phyloP scores from a whole-genome alignment of 2,329 filamentous ascomycete genomes.

The Ophiocordyceps polyrhachis-furcata region DNA sequence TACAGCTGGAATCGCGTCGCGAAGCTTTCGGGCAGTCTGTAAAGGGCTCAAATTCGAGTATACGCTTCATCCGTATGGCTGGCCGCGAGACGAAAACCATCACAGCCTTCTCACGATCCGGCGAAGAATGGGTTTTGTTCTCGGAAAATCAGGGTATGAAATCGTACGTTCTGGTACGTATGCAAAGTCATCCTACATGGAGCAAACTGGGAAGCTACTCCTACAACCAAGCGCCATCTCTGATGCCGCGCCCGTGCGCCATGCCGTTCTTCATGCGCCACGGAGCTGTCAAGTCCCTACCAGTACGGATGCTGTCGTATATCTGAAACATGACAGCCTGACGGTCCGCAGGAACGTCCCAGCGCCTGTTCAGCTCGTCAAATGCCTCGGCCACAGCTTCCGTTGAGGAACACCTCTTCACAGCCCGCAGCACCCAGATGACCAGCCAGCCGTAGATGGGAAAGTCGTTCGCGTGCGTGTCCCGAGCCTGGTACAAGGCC shows the following conservation, averaged over 20 bases:
- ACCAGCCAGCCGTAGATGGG: conserved; percentile 42
- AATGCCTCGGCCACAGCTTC: conserved; percentile 36
- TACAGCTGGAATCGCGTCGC: no score
- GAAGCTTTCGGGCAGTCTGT: no score
- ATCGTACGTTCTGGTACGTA: no score
- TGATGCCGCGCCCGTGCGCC: conserved; percentile 8
- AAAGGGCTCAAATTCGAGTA: no score
- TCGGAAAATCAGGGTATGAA: no score
- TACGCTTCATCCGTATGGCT: no score
- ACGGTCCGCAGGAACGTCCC: conserved; percentile 22
- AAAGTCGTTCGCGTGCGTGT: conserved; percentile 25
- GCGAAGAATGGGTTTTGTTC: no score
- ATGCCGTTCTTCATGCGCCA: conserved; percentile 8
- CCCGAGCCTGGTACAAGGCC: conserved; percentile 39
- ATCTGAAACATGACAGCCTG: conserved; percentile 28
- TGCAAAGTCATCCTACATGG: neutral
- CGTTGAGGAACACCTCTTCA: conserved; percentile 36
- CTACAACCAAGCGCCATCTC: conserved; percentile 12
- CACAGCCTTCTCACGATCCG: no score
- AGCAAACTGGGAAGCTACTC: neutral
- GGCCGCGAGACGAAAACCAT: no score
- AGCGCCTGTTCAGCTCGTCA: conserved; percentile 26
- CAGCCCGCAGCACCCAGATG: conserved; percentile 43
- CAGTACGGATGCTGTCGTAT: conserved; percentile 21
- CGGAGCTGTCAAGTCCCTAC: conserved; percentile 12